Evolutionary conservation across 1,284 basidiomycete genomes (phyloP).

Genomic region (Ustilago esculenta): DNA sequence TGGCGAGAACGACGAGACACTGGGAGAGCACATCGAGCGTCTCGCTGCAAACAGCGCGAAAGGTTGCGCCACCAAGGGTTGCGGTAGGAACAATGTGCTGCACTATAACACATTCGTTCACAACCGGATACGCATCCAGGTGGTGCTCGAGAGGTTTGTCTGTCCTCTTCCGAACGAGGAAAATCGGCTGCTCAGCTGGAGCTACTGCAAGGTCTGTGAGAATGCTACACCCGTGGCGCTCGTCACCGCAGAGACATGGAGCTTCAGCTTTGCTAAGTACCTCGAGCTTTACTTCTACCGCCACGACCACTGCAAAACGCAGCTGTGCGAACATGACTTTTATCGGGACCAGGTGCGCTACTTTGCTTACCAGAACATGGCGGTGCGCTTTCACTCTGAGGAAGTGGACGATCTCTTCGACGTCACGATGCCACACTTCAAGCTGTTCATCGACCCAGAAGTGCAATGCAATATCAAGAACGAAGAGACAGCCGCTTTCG

Average conservation of each 20-base stretch:
- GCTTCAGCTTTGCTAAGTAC: constrained; percentile 93
- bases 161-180: constrained; percentile 69
- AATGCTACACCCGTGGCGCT: constrained; percentile 79
- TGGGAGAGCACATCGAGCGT: constrained; percentile 90
- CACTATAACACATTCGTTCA: constrained; percentile 92
- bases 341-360: constrained; percentile 93
- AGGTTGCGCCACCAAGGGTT: constrained; percentile 80
- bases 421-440: constrained; percentile 86
- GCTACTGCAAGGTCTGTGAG: constrained; percentile 77
- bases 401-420: constrained; percentile 80
- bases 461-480: constrained; percentile 89
- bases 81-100: constrained; percentile 80
- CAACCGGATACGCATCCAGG: constrained; percentile 82
- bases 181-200: constrained; percentile 90
- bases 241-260: constrained; percentile 89
- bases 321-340: constrained; percentile 89
- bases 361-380: constrained; percentile 78
- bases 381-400: constrained; percentile 89
- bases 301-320: constrained; percentile 78
- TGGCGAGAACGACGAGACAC: constrained; percentile 87
- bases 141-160: constrained; percentile 70
- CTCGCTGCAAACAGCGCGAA: constrained; percentile 77
- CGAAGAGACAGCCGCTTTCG: constrained; percentile 81
- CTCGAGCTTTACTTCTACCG: constrained; percentile 92
- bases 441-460: constrained; percentile 83